Evolutionary conservation across 2,329 filamentous ascomycete species (phyloP), one percentile per base, ranked within the genome.

Genomic region (Stenocarpella maydis): DNA sequence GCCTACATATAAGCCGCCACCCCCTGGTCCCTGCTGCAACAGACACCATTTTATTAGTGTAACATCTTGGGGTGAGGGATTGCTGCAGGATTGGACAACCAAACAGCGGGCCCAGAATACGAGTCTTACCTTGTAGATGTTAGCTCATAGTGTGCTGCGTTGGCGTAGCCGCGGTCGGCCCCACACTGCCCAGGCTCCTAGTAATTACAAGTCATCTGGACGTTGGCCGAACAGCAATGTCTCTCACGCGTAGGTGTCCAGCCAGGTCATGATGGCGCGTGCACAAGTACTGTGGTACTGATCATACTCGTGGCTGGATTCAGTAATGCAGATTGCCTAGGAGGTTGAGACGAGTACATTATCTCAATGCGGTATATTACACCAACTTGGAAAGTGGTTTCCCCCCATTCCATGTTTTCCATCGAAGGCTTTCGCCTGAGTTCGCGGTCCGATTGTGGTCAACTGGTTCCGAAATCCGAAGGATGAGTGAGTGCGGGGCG

Each of bases 71-170:
- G 14, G 26, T 8, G 28, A 12, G 49, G 58, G 58, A 63, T 63
- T 24, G 7, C 7, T 63, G 41, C 37, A 49, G 58, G 58, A 63
- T 63, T 28, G 7, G 8, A n/a, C 43, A 17, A 24, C n/a, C 58
- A 37, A 2, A 63, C 34, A 63, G 58, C 41, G 58, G 58, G 12
- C 43, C 58, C 4, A n/a, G 9, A 47, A 63, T 37, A 63, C 58
- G 58, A 63, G 26, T 12, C 3, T 37, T 3, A 15, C 12, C 58
- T 7, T 31, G 26, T 34, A 31, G 19, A 26, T 34, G 26, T 43
- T 60, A 47, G 14, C 26, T 34, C 26, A 15, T 31, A n/a, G 39
- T 31, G 14, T 12, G 17, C 28, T 37, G 28, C 28, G 58, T 14
- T 63, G 58, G 43, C 58, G 49, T 5, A 2, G 28, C 14, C 28